These are phyloP conservation scores for Linum trigynum DNA, from an alignment of 345 rosid genomes.

Conservation along the genomic window DNA sequence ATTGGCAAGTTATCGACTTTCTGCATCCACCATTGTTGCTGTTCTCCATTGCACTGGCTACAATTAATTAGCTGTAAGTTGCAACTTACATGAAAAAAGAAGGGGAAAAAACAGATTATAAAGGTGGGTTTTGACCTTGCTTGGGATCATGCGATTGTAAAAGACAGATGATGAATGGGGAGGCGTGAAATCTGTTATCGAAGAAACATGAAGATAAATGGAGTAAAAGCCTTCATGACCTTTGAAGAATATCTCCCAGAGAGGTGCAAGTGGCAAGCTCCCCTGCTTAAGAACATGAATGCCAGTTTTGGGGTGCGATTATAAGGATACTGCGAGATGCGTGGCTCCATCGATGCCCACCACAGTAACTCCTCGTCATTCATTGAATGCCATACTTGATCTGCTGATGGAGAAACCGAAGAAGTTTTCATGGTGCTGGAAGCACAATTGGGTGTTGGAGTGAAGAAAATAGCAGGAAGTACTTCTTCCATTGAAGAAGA, in stretches of 20 bases:
- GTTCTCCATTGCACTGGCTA: neutral
- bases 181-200: neutral
- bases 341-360: neutral
- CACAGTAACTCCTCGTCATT: neutral
- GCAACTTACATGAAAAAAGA: no score
- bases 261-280: neutral
- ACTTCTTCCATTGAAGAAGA: neutral
- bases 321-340: neutral
- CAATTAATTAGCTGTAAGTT: no score
- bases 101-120: no score
- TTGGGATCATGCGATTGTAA: neutral
- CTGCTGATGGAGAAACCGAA: no score
- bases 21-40: neutral
- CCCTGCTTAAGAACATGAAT: slow-evolving; percentile 3
- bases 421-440: no score
- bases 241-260: slow-evolving; percentile 1
- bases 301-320: neutral
- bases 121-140: neutral
- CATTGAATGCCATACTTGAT: neutral
- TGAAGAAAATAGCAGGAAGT: no score
- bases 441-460: no score
- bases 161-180: neutral
- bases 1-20: neutral
- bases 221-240: neutral
- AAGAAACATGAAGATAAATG: neutral